Evolutionary conservation across 1,139 yeast genomes (phyloP), one percentile per base, ranked within the genome.

Genomic region (Geotrichum phurueaensis): DNA sequence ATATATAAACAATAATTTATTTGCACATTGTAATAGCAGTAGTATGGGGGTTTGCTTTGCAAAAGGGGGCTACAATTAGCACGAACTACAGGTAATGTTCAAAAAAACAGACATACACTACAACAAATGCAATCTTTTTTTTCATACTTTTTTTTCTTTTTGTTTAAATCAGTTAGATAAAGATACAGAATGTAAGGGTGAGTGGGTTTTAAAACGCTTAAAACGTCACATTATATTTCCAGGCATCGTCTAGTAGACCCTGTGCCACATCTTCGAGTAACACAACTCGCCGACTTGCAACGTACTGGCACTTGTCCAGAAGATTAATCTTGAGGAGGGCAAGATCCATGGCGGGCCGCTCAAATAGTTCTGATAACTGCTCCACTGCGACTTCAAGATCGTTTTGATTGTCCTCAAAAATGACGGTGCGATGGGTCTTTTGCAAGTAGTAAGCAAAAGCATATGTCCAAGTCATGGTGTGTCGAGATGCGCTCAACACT

Each of bases 401-500:
- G 62, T 81, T 84, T 71, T 91, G 97, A 68, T 85, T 85, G 61
- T 82, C 84, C 68, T 90, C 96, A 68, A 90, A 84, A 15, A 90
- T 75, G 18, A 70, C 65, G 3, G 76, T 73, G 18, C 70, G 67
- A 63, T 78, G 81, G 57, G 81, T 80, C 47, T 75, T 76, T 51
- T 79, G 79, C 51, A 90, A 77, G 71, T 86, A 89, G 69, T 76
- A 94, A 2, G 90, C 86, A 70, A 90, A 82, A 5, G 92, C 91
- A 73, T 89, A 92, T 0, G 97, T 85, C 98, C 98, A 94, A 74
- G 90, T 89, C 58, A 94, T 77, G 1, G 92, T 84, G 56, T 85
- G 84, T 62, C 98, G 79, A 1, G 96, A 89, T 60, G 80, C 81
- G 48, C 86, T 78, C 60, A 91, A 75, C 1, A 83, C 81, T 54